A percentile compares a stretch with the other conserved stretches of the same genome.
These are phyloP conservation scores for Platismatia glauca DNA, from an alignment of 495 filamentous ascomycete genomes.

Conservation along the genomic window DNA sequence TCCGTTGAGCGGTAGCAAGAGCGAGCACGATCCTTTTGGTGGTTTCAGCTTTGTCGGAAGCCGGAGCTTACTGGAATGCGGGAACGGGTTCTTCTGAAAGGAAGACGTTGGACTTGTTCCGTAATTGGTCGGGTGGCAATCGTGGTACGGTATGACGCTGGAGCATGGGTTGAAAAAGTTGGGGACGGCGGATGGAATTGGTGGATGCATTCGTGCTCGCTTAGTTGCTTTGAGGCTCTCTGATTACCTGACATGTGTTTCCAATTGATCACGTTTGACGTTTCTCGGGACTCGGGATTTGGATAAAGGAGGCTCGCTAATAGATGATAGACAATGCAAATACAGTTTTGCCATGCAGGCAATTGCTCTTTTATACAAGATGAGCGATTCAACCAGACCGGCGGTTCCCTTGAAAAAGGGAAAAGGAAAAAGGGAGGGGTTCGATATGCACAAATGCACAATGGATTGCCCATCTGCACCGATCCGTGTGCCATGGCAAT, in stretches of 20 bases:
- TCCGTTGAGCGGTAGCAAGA: slow-evolving; percentile 26
- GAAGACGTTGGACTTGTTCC: background rate
- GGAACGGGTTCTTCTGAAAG: slow-evolving; percentile 15
- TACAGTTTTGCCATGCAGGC: too few species aligned
- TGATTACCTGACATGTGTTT: background rate
- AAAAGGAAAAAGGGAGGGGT: background rate
- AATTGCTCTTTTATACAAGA: too few species aligned
- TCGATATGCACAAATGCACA: background rate
- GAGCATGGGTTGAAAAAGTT: background rate
- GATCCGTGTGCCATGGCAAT: too few species aligned
- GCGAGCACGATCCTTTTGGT: slow-evolving; percentile 69
- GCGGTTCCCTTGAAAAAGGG: too few species aligned
- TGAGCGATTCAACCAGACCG: too few species aligned
- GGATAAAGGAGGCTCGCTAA: background rate
- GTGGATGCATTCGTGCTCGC: background rate
- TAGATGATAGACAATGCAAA: background rate
- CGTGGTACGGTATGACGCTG: background rate
- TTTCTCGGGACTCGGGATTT: background rate
- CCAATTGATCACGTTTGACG: background rate
- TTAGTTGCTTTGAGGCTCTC: background rate
- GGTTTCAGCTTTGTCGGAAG: slow-evolving; percentile 95
- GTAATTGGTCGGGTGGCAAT: background rate
- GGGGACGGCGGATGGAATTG: background rate
- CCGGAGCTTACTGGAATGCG: slow-evolving; percentile 63
- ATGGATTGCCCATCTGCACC: background rate